Percentiles rank a stretch among this genome's conserved stretches.
Evolutionary conservation across 2,329 filamentous ascomycete species (phyloP).

Genomic region (Verticillium albo-atrum): DNA sequence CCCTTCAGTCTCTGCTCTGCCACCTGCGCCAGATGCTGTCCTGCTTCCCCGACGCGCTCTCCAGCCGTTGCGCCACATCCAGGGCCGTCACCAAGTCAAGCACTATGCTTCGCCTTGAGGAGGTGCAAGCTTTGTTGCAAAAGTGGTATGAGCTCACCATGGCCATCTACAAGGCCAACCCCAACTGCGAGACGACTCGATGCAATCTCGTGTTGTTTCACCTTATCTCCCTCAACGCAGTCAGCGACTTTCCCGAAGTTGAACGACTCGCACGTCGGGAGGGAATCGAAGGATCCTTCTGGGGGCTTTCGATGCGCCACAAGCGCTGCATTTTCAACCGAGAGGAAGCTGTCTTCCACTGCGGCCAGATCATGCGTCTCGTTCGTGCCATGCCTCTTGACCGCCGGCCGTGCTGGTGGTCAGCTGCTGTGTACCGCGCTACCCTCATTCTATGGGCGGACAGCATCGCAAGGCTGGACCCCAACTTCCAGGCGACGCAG

Average conservation of each 20-base stretch:
- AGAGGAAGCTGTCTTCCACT: conserved; percentile 62
- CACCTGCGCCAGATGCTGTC: conserved; percentile 61
- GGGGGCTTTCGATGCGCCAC: conserved; percentile 50
- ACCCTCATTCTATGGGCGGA: conserved; percentile 60
- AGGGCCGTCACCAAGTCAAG: conserved; percentile 54
- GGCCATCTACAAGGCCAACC: conserved; percentile 48
- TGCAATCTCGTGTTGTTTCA: conserved; percentile 67
- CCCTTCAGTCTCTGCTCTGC: conserved; percentile 60
- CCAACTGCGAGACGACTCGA: conserved; percentile 54
- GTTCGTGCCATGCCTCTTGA: conserved; percentile 55
- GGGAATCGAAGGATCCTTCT: conserved; percentile 49
- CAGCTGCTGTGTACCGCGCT: conserved; percentile 65
- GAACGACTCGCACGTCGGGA: conserved; percentile 63
- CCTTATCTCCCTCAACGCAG: conserved; percentile 63
- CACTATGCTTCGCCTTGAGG: conserved; percentile 56
- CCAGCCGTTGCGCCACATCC: conserved; percentile 31
- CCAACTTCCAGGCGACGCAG: conserved; percentile 24
- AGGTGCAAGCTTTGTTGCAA: conserved; percentile 59
- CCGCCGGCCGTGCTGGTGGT: conserved; percentile 65
- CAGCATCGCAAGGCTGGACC: conserved; percentile 38
- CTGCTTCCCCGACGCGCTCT: conserved; percentile 56
- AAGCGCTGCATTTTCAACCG: conserved; percentile 60
- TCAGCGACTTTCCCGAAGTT: conserved; percentile 63
- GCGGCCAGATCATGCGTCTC: conserved; percentile 61
- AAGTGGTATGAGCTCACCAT: conserved; percentile 65